These are phyloP conservation scores for Hymenoscyphus albidus DNA, from an alignment of 2,329 filamentous ascomycete genomes.

Conservation along the genomic window DNA sequence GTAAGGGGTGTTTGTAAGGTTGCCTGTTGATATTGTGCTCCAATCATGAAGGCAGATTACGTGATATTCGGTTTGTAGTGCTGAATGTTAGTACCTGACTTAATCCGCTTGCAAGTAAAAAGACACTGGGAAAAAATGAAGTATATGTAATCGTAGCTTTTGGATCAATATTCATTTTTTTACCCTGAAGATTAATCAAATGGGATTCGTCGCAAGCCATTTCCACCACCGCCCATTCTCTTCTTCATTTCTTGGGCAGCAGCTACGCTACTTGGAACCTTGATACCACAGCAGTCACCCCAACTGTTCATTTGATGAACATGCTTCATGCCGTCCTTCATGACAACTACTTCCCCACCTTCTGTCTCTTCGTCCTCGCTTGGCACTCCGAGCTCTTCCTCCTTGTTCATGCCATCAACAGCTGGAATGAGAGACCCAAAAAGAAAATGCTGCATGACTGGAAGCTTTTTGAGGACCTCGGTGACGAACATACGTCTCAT, in stretches of 20 bases:
- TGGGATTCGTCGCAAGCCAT: slow-evolving; percentile 67
- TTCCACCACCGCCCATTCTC: slow-evolving; percentile 53
- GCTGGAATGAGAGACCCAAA: slow-evolving; percentile 85
- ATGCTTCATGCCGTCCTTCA: slow-evolving; percentile 64
- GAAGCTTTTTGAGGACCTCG: slow-evolving; percentile 88
- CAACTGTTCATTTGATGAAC: slow-evolving; percentile 70
- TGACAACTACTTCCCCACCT: slow-evolving; percentile 58
- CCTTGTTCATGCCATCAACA: slow-evolving; percentile 72
- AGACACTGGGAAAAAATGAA: neutral
- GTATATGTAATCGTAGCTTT: neutral
- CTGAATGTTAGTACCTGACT: neutral
- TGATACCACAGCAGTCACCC: slow-evolving; percentile 98
- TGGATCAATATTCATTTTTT: neutral
- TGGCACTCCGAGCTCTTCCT: slow-evolving; percentile 47
- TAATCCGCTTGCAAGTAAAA: neutral
- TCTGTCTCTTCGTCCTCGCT: slow-evolving; percentile 48
- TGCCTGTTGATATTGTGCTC: no score
- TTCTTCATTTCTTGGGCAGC: slow-evolving; percentile 88
- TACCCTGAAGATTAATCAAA: slow-evolving; percentile 59
- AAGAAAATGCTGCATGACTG: slow-evolving; percentile 97
- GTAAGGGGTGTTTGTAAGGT: no score
- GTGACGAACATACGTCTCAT: slow-evolving; percentile 97
- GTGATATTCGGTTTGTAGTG: no score
- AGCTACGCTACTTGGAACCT: slow-evolving; percentile 89
- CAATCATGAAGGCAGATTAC: no score